Conservation (phyloP, 805 yeast species). For the Saccharomycopsis capsularis region DNA sequence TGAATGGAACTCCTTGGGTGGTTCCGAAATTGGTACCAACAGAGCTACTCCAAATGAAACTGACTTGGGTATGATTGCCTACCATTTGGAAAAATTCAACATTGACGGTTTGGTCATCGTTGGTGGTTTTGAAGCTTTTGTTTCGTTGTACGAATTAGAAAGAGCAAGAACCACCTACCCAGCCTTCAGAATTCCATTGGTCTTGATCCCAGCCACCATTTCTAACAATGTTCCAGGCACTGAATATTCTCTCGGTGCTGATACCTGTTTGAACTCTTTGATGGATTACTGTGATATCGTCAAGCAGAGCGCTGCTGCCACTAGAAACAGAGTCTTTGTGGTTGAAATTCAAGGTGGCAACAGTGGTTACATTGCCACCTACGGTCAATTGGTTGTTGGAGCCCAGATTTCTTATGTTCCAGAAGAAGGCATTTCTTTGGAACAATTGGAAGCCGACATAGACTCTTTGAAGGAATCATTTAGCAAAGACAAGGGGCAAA, state of each 20-base stretch:
- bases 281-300: constrained; percentile 73
- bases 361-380: constrained; percentile 71
- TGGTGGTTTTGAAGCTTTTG: constrained; percentile 79
- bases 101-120: constrained; percentile 67
- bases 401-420: constrained; percentile 73
- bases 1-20: constrained; percentile 70
- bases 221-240: constrained; percentile 81
- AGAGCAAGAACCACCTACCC: constrained; percentile 56
- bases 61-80: constrained; percentile 66
- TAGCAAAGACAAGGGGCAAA: constrained; percentile 54
- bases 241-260: constrained; percentile 69
- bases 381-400: constrained; percentile 62
- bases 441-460: constrained; percentile 59
- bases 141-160: constrained; percentile 62
- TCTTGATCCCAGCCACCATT: constrained; percentile 70
- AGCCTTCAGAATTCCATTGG: constrained; percentile 70
- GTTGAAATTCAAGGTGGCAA: constrained; percentile 85
- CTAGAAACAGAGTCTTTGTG: constrained; percentile 71
- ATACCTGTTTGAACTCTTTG: constrained; percentile 66
- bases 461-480: constrained; percentile 52
- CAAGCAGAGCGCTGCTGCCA: constrained; percentile 71
- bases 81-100: constrained; percentile 57
- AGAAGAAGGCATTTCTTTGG: constrained; percentile 57
- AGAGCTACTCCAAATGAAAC: constrained; percentile 59
- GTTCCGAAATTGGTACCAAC: constrained; percentile 79